Percentiles rank a stretch among this genome's conserved stretches.
Conservation (phyloP, 257 asterid species). For the Rhazya stricta region DNA sequence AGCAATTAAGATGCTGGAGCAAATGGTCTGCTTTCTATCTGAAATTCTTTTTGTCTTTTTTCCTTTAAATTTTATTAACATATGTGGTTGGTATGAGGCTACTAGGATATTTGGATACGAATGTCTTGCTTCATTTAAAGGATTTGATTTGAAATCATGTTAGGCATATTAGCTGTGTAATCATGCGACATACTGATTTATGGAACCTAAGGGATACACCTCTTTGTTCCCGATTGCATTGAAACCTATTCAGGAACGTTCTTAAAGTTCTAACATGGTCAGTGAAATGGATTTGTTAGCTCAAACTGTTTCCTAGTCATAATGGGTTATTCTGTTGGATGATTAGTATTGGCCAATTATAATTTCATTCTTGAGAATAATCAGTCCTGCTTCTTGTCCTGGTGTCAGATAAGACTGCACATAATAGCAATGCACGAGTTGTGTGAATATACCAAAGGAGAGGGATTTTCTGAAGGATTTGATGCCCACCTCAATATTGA, state of each 20-base stretch:
- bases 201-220: neutral
- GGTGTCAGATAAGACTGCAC: slow-evolving; percentile 92
- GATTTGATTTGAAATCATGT: neutral
- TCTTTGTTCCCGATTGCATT: neutral
- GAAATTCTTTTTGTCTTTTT: slow-evolving; percentile 11
- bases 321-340: neutral
- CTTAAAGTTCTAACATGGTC: neutral
- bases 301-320: neutral
- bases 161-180: neutral
- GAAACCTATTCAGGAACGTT: neutral
- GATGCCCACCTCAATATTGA: slow-evolving; percentile 98
- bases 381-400: slow-evolving; percentile 9
- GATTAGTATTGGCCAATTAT: neutral
- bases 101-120: neutral
- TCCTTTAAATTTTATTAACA: neutral
- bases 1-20: slow-evolving; percentile 94
- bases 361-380: slow-evolving; percentile 12
- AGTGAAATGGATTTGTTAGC: neutral
- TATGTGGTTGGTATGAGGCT: neutral
- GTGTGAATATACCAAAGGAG: slow-evolving; percentile 94
- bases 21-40: slow-evolving; percentile 57
- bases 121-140: neutral
- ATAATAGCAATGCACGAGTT: slow-evolving; percentile 96
- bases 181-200: neutral
- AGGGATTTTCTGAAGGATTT: slow-evolving; percentile 98